A percentile compares a stretch with the other conserved stretches of the same genome.
phyloP scores from a whole-genome alignment of 345 rosid species.

The Kernera saxatilis region DNA sequence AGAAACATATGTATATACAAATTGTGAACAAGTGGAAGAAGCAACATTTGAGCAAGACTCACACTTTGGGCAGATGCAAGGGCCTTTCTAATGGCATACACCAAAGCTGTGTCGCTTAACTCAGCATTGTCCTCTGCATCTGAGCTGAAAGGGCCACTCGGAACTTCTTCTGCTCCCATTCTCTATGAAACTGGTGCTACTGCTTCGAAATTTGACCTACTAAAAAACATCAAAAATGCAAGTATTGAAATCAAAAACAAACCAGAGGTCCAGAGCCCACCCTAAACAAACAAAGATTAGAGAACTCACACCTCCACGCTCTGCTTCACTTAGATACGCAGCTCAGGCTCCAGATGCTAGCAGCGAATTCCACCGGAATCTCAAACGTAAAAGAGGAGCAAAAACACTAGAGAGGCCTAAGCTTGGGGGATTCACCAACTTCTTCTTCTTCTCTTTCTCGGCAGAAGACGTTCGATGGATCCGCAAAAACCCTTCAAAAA shows the following conservation, averaged over 20 bases:
- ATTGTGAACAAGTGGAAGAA: too few relatives aligned
- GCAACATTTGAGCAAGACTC: not conserved
- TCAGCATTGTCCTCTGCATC: conserved; percentile 29
- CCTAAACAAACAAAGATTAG: too few relatives aligned
- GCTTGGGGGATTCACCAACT: not conserved
- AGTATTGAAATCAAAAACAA: not conserved
- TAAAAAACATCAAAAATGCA: not conserved
- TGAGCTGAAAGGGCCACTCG: not conserved
- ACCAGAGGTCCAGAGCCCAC: too few relatives aligned
- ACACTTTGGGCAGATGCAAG: conserved; percentile 40
- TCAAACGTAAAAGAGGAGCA: not conserved
- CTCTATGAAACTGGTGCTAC: not conserved
- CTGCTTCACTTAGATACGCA: not conserved
- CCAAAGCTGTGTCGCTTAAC: conserved; percentile 42
- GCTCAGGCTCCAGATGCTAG: not conserved
- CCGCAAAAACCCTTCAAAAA: not conserved
- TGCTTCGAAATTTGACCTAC: not conserved
- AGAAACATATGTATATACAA: not conserved
- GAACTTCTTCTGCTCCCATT: conserved; percentile 30
- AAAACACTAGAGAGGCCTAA: not conserved
- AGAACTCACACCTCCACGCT: not conserved
- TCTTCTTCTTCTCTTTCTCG: conserved; percentile 4
- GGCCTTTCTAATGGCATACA: conserved; percentile 42
- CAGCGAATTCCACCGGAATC: not conserved
- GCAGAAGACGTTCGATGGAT: not conserved